phyloP scores from a whole-genome alignment of 169 alveolate species.

The Cytauxzoon felis region DNA sequence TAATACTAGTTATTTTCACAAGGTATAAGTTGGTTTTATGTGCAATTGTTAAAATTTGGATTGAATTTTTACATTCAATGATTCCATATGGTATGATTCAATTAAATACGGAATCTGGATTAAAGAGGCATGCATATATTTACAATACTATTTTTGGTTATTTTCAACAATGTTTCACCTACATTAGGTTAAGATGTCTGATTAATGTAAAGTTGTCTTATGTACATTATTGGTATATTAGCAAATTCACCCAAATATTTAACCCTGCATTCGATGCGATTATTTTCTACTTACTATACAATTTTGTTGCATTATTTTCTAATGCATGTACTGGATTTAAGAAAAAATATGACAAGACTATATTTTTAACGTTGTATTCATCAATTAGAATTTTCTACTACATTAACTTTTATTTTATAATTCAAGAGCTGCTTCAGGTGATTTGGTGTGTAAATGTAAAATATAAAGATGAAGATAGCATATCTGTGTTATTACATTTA shows the following conservation, averaged over 20 bases:
- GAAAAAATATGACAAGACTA: too few species aligned
- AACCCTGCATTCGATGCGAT: slow-evolving; percentile 35
- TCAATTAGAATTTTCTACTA: slow-evolving; percentile 29
- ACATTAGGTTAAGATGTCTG: slow-evolving; percentile 32
- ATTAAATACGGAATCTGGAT: slow-evolving; percentile 26
- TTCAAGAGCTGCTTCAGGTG: slow-evolving; percentile 63
- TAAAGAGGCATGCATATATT: slow-evolving; percentile 10
- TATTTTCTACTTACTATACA: slow-evolving; percentile 6
- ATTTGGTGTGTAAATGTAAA: slow-evolving; percentile 71
- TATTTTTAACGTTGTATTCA: neutral
- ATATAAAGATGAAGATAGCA: slow-evolving; percentile 53
- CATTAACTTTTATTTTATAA: slow-evolving; percentile 62
- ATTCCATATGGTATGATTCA: slow-evolving; percentile 52
- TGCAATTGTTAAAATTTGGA: slow-evolving; percentile 41
- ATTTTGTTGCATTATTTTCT: too few species aligned
- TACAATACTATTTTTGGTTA: slow-evolving; percentile 39
- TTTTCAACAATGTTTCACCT: slow-evolving; percentile 12
- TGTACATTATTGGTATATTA: slow-evolving; percentile 35
- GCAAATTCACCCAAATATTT: slow-evolving; percentile 16
- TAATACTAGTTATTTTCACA: slow-evolving; percentile 3
- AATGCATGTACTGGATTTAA: too few species aligned
- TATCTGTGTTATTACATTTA: slow-evolving; percentile 59
- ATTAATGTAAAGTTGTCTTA: neutral
- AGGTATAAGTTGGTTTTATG: neutral
- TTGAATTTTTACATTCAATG: slow-evolving; percentile 50